Base-by-base conservation (phyloP, 257 asterid genomes). In the Solanum phureja region DNA sequence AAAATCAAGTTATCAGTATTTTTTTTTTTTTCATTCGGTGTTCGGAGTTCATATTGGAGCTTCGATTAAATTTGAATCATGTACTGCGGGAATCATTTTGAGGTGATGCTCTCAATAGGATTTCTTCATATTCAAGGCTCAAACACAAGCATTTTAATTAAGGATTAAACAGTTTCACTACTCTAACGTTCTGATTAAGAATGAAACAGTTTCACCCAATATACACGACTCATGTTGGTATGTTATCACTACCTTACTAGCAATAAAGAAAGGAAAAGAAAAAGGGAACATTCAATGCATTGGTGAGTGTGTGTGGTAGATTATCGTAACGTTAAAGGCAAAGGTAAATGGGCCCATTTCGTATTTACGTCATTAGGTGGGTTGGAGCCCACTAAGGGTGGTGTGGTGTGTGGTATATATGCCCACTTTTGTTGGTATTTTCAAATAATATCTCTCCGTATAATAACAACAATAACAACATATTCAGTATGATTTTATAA, bases 351-450 rank as follows among this genome's bases (percentile, higher is more conserved):
- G 89, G 84, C 91, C 93, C 91, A 81, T 16, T 37, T 31, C 11
- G 91, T 87, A 90, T 89, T 86, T 84, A 90, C 91, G 91, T 92
- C 89, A 92, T 87, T 89, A 69, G 92, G 92, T 93, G 92, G 92
- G 92, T 68, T 87, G 92, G 96, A 89, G 91, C 94, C 97, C 94
- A 89, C 94, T 89, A 38, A 40, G 29, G 24, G 90, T 91, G 91
- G 94, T 89, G 90, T 90, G 90, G 94, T 89, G 96, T 92, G 69
- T 49, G 69, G 69, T 82, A 49, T 82, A 18, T 46, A 49, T 68
- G 81, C 87, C 86, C 93, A 86, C 81, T 31, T 44, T 90, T 88
- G 23, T 72, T 73, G 62, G 37, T 87, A 87, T 79, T 35, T 91
- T 68, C 72, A 89, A 91, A 90, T 90, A 89, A 89, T 91, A 89